Base-by-base conservation (phyloP, 345 rosid genomes). In the Rubroshorea leprosula region DNA sequence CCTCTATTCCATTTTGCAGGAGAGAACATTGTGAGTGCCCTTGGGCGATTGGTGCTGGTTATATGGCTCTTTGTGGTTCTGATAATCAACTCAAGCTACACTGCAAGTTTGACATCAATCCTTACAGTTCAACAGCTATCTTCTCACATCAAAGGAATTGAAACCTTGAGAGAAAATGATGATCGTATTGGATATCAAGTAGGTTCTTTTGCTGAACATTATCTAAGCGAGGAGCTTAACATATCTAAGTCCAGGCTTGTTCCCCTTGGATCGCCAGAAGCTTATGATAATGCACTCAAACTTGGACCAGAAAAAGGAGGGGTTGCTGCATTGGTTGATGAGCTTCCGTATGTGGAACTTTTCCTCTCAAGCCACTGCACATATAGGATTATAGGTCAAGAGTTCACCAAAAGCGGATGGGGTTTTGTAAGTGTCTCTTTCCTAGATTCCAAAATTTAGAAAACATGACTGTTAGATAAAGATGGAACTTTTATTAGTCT, bases 61-160 rank as follows among this genome's bases (percentile, higher is more conserved):
- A 80, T 89, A 72, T 89, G 97, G 99, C 85, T 93, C 51, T 93
- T 85, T 51, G 96, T 89, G 49, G 99, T 93, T 49, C 71, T 89
- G 57, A 86, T 93, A 62, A 79, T 93, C 68, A 93, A 85, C 81
- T 93, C 97, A 1, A 93, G 93, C 77, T 92, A 89, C 85, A 92
- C 98, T 12, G 96, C 98, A 39, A 86, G 93, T 74, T 75, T 92
- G 69, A 92, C 98, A 54, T 92, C 96, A 7, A 86, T 88, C 48
- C 83, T 92, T 55, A 92, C 98, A 15, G 97, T 93, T 53, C 96
- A 93, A 65, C 97, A 85, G 67, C 80, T 93, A 18, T 82, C 78
- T 24, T 93, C 99, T 63, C 79, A 81, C 0, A 65, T 93, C 56
- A 83, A 86, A 69, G 99, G 97, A 46, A 72, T 86, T 24, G 86